Base-by-base conservation (phyloP, 352 stramenopile species). In the Globisporangium sylvaticum region DNA sequence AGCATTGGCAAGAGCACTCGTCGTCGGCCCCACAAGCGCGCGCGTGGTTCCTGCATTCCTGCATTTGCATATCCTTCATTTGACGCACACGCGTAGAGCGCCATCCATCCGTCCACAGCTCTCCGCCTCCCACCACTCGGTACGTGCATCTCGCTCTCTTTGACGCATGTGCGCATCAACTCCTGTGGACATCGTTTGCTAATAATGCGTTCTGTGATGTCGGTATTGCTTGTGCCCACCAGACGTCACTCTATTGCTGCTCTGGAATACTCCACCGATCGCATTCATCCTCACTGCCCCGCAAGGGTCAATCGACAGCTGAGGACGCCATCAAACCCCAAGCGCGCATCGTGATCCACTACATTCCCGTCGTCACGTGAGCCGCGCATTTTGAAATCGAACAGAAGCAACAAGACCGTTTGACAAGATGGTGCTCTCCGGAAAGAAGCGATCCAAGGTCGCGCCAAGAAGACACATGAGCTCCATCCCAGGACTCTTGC, bases 361-460 rank as follows among this genome's bases (percentile, higher is more conserved):
- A 27, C 27, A 37, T 54, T n/a, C 25, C 53, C 15, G 57, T 63
- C 22, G 37, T 25, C n/a, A 27, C 27, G 54, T 8, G 3, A 39
- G 25, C 25, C 20, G 24, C 6, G 6, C n/a, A n/a, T 42, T 58
- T 39, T 39, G 27, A 42, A 42, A 42, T 42, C 15, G 27, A 27
- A 39, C 2, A 27, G 24, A 60, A 52, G 50, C 31, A 42, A 0
- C 15, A 53, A 42, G 12, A 50, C 14, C 18, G 4, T 9, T 50
- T 9, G 42, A 10, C 20, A 55, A 56, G 10, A 69, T 69, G 64
- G 56, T 53, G 15, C 48, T 79, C 64, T 62, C 64, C 7, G 57
- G 56, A n/a, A 60, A 75, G 37, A 66, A 71, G 44, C 64, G 66
- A 27, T 83, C 79, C 1, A 87, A 87, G 46, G 75, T 87, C 54